A percentile compares a stretch with the other conserved stretches of the same genome.
phyloP scores from a whole-genome alignment of 805 yeast species.

The Lipomyces orientalis region DNA sequence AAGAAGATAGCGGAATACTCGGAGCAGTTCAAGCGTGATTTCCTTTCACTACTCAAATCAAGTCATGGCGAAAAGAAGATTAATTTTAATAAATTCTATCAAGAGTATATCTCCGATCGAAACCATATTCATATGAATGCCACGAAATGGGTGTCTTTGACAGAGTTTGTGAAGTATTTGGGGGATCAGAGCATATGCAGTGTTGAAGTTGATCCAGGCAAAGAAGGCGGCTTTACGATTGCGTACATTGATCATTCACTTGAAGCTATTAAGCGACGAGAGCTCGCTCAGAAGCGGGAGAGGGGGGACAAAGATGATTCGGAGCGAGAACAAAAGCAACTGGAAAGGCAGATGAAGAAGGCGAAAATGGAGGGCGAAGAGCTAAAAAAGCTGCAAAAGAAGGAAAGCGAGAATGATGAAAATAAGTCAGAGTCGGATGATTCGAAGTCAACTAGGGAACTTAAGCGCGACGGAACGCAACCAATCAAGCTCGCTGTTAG shows the following conservation, averaged over 20 bases:
- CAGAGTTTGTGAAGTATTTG: slow-evolving; percentile 68
- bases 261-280: slow-evolving; percentile 52
- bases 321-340: slow-evolving; percentile 49
- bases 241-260: slow-evolving; percentile 63
- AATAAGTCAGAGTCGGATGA: slow-evolving; percentile 5
- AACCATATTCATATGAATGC: slow-evolving; percentile 91
- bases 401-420: slow-evolving; percentile 1
- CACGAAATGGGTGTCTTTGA: slow-evolving; percentile 75
- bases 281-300: slow-evolving; percentile 48
- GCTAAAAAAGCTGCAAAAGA: slow-evolving; percentile 6
- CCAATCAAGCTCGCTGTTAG: slow-evolving; percentile 30
- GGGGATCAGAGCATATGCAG: slow-evolving; percentile 61
- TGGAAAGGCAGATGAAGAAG: slow-evolving; percentile 61
- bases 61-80: slow-evolving; percentile 83
- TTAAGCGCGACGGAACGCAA: slow-evolving; percentile 24
- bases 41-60: slow-evolving; percentile 63
- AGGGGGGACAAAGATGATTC: slow-evolving; percentile 53
- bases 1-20: slow-evolving; percentile 62
- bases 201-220: slow-evolving; percentile 48
- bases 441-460: slow-evolving; percentile 11
- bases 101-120: slow-evolving; percentile 81
- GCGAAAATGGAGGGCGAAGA: slow-evolving; percentile 45
- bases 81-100: slow-evolving; percentile 85
- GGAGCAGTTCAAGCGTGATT: slow-evolving; percentile 63
- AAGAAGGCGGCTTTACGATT: slow-evolving; percentile 51